Conservation (phyloP, 345 rosid species). For the Camelina neglecta region DNA sequence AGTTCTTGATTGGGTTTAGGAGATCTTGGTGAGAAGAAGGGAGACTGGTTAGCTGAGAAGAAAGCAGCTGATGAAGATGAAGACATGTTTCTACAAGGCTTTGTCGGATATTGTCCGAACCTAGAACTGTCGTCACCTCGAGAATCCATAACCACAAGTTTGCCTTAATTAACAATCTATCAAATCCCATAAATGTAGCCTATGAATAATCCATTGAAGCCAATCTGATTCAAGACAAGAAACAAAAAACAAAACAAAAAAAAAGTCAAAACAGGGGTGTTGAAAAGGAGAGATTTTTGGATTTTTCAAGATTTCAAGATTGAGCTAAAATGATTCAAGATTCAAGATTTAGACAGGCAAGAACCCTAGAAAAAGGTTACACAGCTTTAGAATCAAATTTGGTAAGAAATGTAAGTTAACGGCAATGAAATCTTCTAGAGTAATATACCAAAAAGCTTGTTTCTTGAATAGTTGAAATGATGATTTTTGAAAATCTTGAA, state of each 20-base stretch:
- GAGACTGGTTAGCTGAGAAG: conserved; percentile 93
- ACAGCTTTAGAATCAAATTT: background rate
- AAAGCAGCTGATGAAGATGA: conserved; percentile 88
- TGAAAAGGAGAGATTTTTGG: background rate
- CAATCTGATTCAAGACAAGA: conserved; percentile 43
- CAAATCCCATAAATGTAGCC: conserved; percentile 49
- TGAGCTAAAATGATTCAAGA: conserved; percentile 20
- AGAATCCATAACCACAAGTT: conserved; percentile 56
- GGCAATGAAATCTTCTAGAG: conserved; percentile 10
- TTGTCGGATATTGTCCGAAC: conserved; percentile 55
- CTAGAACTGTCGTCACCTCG: conserved; percentile 80
- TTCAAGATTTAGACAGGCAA: conserved; percentile 35
- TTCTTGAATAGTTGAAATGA: conserved; percentile 7
- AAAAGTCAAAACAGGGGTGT: conserved; percentile 30
- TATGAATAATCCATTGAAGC: conserved; percentile 35
- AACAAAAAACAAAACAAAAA: background rate
- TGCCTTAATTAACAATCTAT: conserved; percentile 37
- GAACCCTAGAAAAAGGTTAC: conserved; percentile 30
- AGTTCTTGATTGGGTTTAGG: conserved; percentile 55
- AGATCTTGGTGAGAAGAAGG: conserved; percentile 89
- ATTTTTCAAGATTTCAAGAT: background rate
- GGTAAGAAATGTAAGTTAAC: conserved; percentile 9
- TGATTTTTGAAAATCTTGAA: conserved; percentile 27
- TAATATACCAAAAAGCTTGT: conserved; percentile 33
- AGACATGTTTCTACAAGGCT: conserved; percentile 72